Evolutionary conservation across 768 basidiomycete genomes (phyloP).

Genomic region (Coprinopsis sp.): DNA sequence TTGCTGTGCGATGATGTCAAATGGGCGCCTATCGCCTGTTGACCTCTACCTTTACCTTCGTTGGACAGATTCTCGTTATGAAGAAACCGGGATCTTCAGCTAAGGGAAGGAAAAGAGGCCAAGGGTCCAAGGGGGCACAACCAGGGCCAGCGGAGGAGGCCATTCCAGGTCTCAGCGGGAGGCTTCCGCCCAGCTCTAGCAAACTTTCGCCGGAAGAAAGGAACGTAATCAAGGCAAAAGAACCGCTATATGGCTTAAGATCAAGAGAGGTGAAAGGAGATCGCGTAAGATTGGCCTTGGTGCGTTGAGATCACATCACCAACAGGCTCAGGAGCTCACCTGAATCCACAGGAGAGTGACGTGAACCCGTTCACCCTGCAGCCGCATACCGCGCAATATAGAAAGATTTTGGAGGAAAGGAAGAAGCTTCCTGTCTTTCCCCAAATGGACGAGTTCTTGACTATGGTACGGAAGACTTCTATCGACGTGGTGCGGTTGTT

Average conservation of each 20-base stretch:
- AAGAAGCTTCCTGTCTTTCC: conserved; percentile 88
- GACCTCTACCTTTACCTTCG: too few relatives aligned
- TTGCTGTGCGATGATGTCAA: too few relatives aligned
- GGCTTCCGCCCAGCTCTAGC: too few relatives aligned
- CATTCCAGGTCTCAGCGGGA: too few relatives aligned
- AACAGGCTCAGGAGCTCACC: background rate
- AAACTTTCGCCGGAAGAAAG: conserved; percentile 6
- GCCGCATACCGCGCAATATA: conserved; percentile 75
- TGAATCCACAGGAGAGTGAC: conserved; percentile 61
- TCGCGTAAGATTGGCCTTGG: conserved; percentile 69
- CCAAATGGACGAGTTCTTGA: conserved; percentile 90
- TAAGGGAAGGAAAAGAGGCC: too few relatives aligned
- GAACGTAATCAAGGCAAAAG: conserved; percentile 25
- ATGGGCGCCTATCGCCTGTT: too few relatives aligned
- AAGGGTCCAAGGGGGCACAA: too few relatives aligned
- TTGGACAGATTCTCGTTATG: too few relatives aligned
- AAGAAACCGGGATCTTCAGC: too few relatives aligned
- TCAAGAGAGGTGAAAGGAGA: conserved; percentile 62
- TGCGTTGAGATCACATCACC: conserved; percentile 31
- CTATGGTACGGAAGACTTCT: conserved; percentile 59
- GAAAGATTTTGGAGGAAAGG: conserved; percentile 77
- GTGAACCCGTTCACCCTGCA: conserved; percentile 85
- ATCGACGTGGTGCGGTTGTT: conserved; percentile 9
- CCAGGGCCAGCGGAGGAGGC: too few relatives aligned
- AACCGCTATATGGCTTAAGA: conserved; percentile 71